phyloP scores from a whole-genome alignment of 2,329 filamentous ascomycete species.

The Exophiala dermatitidis region DNA sequence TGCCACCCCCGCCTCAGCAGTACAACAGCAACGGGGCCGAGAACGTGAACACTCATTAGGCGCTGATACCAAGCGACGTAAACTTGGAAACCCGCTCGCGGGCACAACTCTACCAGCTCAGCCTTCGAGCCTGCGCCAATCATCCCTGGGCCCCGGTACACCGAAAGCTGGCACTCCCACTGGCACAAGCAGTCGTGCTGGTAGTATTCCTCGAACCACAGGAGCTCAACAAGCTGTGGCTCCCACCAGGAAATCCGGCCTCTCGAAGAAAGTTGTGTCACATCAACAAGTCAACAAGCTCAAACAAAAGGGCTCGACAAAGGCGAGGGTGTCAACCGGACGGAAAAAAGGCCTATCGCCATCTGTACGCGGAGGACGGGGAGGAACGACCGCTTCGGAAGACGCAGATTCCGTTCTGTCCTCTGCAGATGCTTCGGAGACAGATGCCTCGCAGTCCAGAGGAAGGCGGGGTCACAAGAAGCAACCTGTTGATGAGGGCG shows the following conservation, averaged over 20 bases:
- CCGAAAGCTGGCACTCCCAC: conserved; percentile 52
- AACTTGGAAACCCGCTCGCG: conserved; percentile 39
- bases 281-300: conserved; percentile 28
- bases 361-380: conserved; percentile 35
- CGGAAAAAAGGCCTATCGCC: conserved; percentile 40
- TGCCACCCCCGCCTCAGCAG: conserved; percentile 36
- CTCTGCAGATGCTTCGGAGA: conserved; percentile 43
- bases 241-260: conserved; percentile 47
- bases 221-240: conserved; percentile 33
- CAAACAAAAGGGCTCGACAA: conserved; percentile 36
- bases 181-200: conserved; percentile 47
- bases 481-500: conserved; percentile 27
- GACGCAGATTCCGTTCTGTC: conserved; percentile 51
- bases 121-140: conserved; percentile 52
- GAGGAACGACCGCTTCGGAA: conserved; percentile 29
- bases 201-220: conserved; percentile 47
- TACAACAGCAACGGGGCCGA: conserved; percentile 34
- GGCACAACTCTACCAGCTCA: conserved; percentile 42
- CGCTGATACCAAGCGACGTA: conserved; percentile 54
- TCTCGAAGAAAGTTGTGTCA: conserved; percentile 41
- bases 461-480: conserved; percentile 22
- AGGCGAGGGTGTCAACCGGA: conserved; percentile 34
- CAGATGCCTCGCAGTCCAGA: conserved; percentile 31
- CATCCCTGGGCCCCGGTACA: conserved; percentile 56
- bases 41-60: conserved; percentile 51